A percentile compares a stretch with the other conserved stretches of the same genome.
Conservation (phyloP, 768 basidiomycete species). For the Hemileccinum rubropunctum region DNA sequence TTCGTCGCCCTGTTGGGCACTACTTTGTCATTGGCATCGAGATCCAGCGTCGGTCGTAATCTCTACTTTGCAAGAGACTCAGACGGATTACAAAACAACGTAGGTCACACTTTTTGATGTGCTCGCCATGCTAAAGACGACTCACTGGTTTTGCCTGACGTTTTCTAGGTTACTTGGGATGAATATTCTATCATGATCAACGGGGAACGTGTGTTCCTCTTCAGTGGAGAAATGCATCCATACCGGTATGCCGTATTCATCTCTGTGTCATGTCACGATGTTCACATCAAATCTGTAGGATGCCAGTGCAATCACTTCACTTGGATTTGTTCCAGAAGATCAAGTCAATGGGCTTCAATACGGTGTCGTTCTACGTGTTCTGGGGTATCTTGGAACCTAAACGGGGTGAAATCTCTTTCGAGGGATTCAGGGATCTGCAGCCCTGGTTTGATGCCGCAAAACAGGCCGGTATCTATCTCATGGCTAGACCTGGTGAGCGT, state of each 20-base stretch:
- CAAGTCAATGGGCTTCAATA: conserved; percentile 39
- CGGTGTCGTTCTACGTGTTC: conserved; percentile 55
- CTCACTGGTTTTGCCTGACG: neutral
- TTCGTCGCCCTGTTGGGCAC: conserved; percentile 10
- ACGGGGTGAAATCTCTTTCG: conserved; percentile 49
- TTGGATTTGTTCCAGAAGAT: conserved; percentile 61
- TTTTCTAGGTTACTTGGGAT: conserved; percentile 53
- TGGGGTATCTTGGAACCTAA: conserved; percentile 49
- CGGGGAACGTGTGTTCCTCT: conserved; percentile 55
- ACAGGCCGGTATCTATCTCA: conserved; percentile 26
- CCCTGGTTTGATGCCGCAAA: conserved; percentile 31
- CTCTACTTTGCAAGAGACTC: conserved; percentile 15
- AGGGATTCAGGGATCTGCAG: conserved; percentile 40
- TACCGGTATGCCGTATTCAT: conserved; percentile 36
- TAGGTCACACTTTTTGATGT: neutral
- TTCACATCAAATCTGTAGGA: conserved; percentile 8
- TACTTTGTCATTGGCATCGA: conserved; percentile 8
- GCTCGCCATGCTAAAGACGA: neutral
- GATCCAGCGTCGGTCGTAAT: conserved; percentile 5
- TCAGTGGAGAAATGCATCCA: conserved; percentile 62
- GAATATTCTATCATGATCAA: conserved; percentile 55
- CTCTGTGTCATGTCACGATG: neutral
- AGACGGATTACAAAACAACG: conserved; percentile 17
- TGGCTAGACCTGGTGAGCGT: conserved; percentile 25
- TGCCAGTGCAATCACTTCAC: conserved; percentile 36